Base-by-base conservation (phyloP, 805 yeast species). In the Metschnikowia koreensis region DNA sequence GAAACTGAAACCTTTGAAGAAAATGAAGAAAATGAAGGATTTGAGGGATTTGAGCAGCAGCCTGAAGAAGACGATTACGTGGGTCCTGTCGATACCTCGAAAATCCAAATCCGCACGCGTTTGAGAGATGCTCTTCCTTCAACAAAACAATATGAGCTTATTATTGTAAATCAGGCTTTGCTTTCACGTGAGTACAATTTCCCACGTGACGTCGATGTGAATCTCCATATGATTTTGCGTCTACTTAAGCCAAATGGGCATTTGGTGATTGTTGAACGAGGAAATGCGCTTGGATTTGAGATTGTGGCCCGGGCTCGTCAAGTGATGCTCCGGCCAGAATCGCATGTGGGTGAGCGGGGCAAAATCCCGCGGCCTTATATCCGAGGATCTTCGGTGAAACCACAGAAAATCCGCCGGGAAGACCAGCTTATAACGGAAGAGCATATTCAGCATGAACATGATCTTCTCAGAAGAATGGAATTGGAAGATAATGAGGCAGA, bases 221-320 rank as follows among this genome's bases (percentile, higher is more conserved):
- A 79, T 47, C 61, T 89, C 9, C 82, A 84, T 55, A 74, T 76
- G 53, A 73, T 87, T 34, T 71, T 91, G 26, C 73, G 76, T 15
- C 69, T 87, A 15, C 69, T 92, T 43, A 79, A 81, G 13, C 97
- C 97, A 0, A 81, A 82, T 10, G 99, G 98, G 0, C 84, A 84
- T 52, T 68, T 93, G 11, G 84, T 91, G 1, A 65, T 94, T 1
- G 70, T 92, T 2, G 98, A 94, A 69, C 76, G 97, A 56, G 99
- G 99, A 2, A 88, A 87, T 50, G 89, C 97, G 0, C 63, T 84
- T 33, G 98, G 98, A 0, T 89, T 89, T 64, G 99, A 94, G 68
- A 76, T 83, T 2, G 79, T 91, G 51, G 96, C 97, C 0, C 76
- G 97, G 48, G 97, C 97, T 5, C 77, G 99, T 62, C 97, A 93